These are phyloP conservation scores for Phaeosphaeria sp. DNA, from an alignment of 2,329 filamentous ascomycete species.

Conservation along the genomic window DNA sequence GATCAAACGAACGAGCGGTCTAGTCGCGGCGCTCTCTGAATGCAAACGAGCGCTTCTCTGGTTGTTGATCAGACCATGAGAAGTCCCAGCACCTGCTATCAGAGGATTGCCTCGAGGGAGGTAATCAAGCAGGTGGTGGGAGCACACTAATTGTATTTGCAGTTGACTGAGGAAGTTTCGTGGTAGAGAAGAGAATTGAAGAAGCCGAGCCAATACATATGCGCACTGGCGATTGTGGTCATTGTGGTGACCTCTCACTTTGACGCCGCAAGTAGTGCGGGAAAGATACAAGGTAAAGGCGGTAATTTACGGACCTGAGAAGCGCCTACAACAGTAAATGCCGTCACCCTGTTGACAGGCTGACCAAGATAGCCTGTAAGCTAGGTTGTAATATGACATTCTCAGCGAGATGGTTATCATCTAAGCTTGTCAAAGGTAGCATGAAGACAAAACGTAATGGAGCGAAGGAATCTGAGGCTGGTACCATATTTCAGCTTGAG, in stretches of 20 bases:
- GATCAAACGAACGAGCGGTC: neutral
- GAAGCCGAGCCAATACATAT: neutral
- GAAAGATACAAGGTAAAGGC: neutral
- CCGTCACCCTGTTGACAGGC: neutral
- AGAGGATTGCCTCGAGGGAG: too few relatives aligned
- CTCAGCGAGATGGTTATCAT: neutral
- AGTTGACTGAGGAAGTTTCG: neutral
- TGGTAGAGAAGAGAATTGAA: neutral
- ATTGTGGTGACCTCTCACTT: neutral
- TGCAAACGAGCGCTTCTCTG: neutral
- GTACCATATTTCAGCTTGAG: neutral
- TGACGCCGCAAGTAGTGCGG: neutral
- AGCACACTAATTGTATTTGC: neutral
- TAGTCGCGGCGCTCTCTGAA: neutral
- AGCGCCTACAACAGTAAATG: neutral
- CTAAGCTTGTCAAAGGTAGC: neutral
- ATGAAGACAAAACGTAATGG: neutral
- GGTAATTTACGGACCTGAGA: neutral
- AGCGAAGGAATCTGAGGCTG: neutral
- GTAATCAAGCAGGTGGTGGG: neutral
- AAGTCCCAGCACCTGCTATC: neutral
- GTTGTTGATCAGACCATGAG: neutral
- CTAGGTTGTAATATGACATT: neutral
- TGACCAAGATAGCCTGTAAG: neutral
- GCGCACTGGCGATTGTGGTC: neutral